Evolutionary conservation across 2,329 filamentous ascomycete species (phyloP).

Genomic region (Parafenestella ontariensis): DNA sequence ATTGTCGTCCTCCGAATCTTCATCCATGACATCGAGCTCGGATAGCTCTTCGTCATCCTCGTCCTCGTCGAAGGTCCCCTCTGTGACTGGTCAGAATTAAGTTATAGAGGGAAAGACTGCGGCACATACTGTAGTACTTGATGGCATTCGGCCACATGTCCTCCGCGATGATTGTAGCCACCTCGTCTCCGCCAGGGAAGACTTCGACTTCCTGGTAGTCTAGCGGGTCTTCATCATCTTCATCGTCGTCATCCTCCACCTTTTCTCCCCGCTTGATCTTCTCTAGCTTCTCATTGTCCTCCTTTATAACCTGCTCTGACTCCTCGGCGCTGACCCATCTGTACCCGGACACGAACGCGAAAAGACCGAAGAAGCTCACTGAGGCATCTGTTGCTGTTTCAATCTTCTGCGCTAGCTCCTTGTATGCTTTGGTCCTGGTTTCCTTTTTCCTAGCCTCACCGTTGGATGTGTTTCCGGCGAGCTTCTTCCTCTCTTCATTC

Average conservation of each 20-base stretch:
- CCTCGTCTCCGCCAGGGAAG: slow-evolving; percentile 84
- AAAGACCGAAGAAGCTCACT: slow-evolving; percentile 87
- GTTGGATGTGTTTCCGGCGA: slow-evolving; percentile 30
- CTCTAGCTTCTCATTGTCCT: slow-evolving; percentile 65
- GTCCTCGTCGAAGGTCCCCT: slow-evolving; percentile 64
- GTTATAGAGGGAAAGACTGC: not conserved
- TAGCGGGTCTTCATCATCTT: slow-evolving; percentile 66
- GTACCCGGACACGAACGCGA: slow-evolving; percentile 74
- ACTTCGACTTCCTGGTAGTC: slow-evolving; percentile 78
- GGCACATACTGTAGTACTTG: slow-evolving; percentile 83
- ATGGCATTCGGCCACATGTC: slow-evolving; percentile 89
- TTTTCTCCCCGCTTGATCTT: slow-evolving; percentile 51
- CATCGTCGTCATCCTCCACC: slow-evolving; percentile 46
- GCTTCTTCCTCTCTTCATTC: slow-evolving; percentile 65
- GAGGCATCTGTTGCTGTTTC: slow-evolving; percentile 67
- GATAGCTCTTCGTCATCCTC: slow-evolving; percentile 61
- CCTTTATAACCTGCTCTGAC: slow-evolving; percentile 66
- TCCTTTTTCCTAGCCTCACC: slow-evolving; percentile 59
- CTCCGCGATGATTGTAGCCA: slow-evolving; percentile 81
- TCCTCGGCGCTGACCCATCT: slow-evolving; percentile 75
- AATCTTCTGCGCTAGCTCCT: slow-evolving; percentile 61
- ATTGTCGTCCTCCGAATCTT: slow-evolving; percentile 57
- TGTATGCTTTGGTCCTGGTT: slow-evolving; percentile 62
- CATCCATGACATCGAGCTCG: slow-evolving; percentile 68
- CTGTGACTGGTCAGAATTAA: slow-evolving; percentile 48